A percentile compares a stretch with the other conserved stretches of the same genome.
These are phyloP conservation scores for Pythium rishiriense DNA, from an alignment of 352 stramenopile genomes.

Conservation along the genomic window DNA sequence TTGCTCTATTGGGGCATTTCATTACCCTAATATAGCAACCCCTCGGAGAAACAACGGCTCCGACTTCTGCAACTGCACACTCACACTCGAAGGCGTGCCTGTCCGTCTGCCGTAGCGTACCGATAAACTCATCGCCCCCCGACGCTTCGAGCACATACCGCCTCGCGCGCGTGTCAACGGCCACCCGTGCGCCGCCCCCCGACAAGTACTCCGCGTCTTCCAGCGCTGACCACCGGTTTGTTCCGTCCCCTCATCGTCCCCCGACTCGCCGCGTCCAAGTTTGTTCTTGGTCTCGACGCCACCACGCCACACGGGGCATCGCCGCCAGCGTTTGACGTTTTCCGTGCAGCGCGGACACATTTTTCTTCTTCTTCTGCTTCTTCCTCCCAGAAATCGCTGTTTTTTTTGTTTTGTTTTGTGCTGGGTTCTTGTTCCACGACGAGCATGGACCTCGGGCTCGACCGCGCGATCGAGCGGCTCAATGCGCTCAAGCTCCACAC, in stretches of 20 bases:
- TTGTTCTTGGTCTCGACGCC: background rate
- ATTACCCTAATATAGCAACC: constrained; percentile 21
- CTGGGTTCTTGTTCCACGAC: background rate
- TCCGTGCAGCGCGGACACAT: background rate
- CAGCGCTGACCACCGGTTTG: constrained; percentile 3
- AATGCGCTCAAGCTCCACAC: constrained; percentile 63
- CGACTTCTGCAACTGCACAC: background rate
- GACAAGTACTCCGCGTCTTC: background rate
- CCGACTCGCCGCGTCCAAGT: background rate
- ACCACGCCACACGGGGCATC: too few relatives aligned
- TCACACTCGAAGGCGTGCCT: background rate
- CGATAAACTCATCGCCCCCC: constrained; percentile 12
- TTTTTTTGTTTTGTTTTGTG: constrained; percentile 10
- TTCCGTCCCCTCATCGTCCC: background rate
- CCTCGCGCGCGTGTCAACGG: constrained; percentile 1
- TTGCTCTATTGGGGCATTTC: background rate
- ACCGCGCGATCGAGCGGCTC: constrained; percentile 72
- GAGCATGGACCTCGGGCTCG: constrained; percentile 46
- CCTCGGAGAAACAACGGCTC: constrained; percentile 4
- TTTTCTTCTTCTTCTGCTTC: constrained; percentile 1
- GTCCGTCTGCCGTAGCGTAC: constrained; percentile 14
- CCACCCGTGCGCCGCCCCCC: background rate
- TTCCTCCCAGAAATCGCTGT: background rate
- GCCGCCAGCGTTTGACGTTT: too few relatives aligned
- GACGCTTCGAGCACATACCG: constrained; percentile 11